A percentile compares a stretch with the other conserved stretches of the same genome.
These are phyloP conservation scores for Cyclanthera cordifolia DNA, from an alignment of 306 rosid genomes.

Conservation along the genomic window DNA sequence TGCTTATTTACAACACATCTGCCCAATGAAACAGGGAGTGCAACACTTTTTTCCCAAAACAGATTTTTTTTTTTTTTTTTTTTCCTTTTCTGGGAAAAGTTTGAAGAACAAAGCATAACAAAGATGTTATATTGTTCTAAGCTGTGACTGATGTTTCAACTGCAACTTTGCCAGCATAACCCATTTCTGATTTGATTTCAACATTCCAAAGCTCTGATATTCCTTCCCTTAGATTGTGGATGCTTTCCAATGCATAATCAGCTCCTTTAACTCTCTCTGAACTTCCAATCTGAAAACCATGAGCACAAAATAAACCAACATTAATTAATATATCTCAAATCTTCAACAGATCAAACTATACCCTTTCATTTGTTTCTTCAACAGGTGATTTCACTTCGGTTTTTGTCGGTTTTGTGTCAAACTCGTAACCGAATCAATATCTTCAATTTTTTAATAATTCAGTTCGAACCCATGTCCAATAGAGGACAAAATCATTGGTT, in stretches of 20 bases:
- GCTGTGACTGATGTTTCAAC: constrained; percentile 89
- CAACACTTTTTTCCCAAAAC: constrained; percentile 4
- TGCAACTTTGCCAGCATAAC: constrained; percentile 50
- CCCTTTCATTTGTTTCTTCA: too few species aligned
- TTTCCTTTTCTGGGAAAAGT: neutral
- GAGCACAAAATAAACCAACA: constrained; percentile 10
- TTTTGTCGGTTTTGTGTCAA: too few species aligned
- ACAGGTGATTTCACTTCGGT: too few species aligned
- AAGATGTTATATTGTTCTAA: constrained; percentile 14
- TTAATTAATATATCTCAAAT: neutral
- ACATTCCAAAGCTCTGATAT: constrained; percentile 76
- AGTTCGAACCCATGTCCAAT: too few species aligned
- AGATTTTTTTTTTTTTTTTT: neutral
- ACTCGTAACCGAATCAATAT: too few species aligned
- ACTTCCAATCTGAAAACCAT: constrained; percentile 50
- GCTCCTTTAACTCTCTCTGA: constrained; percentile 83
- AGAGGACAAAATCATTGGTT: too few species aligned
- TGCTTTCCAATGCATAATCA: constrained; percentile 85
- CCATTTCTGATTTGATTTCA: constrained; percentile 53
- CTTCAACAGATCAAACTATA: neutral
- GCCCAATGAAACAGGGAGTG: neutral
- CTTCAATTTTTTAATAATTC: too few species aligned
- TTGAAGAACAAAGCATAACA: neutral
- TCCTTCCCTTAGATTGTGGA: constrained; percentile 89
- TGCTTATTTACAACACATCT: constrained; percentile 14